Percentiles rank a stretch among this genome's conserved stretches.
These are phyloP conservation scores for Nidula niveotomentosa DNA, from an alignment of 1,284 basidiomycete genomes.

Conservation along the genomic window DNA sequence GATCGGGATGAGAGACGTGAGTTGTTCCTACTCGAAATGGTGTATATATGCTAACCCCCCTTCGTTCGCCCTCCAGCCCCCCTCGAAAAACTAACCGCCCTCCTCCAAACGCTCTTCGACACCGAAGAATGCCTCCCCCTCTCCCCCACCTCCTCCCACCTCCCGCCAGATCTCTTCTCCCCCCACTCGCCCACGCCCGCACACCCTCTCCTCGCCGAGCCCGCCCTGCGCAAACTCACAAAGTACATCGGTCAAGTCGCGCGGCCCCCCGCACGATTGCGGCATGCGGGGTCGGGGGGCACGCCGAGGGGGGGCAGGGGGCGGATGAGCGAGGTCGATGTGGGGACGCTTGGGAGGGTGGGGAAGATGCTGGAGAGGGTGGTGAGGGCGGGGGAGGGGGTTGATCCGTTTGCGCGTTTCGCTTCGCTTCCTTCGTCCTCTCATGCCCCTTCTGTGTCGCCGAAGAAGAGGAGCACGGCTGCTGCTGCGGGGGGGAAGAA, in stretches of 20 bases:
- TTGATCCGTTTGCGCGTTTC: constrained; percentile 57
- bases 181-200: neutral
- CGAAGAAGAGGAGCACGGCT: neutral
- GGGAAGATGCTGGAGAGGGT: constrained; percentile 78
- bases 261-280: constrained; percentile 61
- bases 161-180: constrained; percentile 69
- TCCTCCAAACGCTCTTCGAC: constrained; percentile 86
- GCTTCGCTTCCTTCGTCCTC: too few species aligned
- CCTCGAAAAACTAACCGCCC: constrained; percentile 66
- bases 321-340: constrained; percentile 67
- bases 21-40: constrained; percentile 10
- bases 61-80: constrained; percentile 43
- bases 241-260: constrained; percentile 65
- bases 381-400: constrained; percentile 69
- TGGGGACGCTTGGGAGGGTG: constrained; percentile 56
- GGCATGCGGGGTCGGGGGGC: constrained; percentile 38
- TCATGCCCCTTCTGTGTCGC: neutral
- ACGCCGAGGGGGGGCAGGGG: constrained; percentile 47
- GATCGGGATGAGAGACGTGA: constrained; percentile 76
- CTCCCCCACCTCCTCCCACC: constrained; percentile 53
- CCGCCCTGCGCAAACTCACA: constrained; percentile 60
- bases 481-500: constrained; percentile 27
- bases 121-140: constrained; percentile 81
- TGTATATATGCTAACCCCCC: constrained; percentile 6
- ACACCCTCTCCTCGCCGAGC: too few species aligned